These are phyloP conservation scores for Petunia hybrid DNA, from an alignment of 305 asterid species.

Conservation along the genomic window DNA sequence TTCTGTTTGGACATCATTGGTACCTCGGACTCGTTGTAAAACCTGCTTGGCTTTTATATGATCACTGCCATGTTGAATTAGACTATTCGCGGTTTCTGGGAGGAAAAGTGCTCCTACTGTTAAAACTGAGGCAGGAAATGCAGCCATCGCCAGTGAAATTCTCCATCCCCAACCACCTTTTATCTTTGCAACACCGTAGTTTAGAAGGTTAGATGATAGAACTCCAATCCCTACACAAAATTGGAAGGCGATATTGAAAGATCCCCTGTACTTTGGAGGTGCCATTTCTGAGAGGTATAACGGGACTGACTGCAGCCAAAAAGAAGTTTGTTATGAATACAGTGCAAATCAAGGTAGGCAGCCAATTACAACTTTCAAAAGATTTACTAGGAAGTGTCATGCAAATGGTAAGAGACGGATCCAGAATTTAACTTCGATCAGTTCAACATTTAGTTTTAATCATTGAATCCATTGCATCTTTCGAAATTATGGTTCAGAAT, in stretches of 20 bases:
- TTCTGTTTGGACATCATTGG: constrained; percentile 58
- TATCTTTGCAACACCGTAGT: constrained; percentile 53
- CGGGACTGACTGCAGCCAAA: constrained; percentile 55
- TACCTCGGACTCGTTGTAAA: constrained; percentile 56
- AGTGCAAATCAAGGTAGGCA: neutral
- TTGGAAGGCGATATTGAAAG: constrained; percentile 55
- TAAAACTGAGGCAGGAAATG: constrained; percentile 52
- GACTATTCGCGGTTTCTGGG: constrained; percentile 72
- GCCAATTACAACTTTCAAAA: neutral
- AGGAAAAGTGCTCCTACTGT: constrained; percentile 58
- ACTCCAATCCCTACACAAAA: constrained; percentile 47
- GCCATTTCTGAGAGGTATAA: constrained; percentile 80
- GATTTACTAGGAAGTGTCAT: neutral
- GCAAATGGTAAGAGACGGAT: no score
- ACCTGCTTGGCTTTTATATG: constrained; percentile 45
- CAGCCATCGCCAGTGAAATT: constrained; percentile 62
- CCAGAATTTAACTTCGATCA: no score
- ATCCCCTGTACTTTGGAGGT: constrained; percentile 58
- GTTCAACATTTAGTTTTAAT: no score
- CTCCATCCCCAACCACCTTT: constrained; percentile 65
- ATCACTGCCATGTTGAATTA: constrained; percentile 51
- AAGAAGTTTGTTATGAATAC: neutral
- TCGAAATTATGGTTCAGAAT: no score
- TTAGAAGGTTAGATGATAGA: constrained; percentile 48
- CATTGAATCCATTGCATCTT: no score